Percentiles rank a stretch among this genome's conserved stretches.
These are phyloP conservation scores for Boletus reticuloceps DNA, from an alignment of 768 basidiomycete genomes.

Conservation along the genomic window DNA sequence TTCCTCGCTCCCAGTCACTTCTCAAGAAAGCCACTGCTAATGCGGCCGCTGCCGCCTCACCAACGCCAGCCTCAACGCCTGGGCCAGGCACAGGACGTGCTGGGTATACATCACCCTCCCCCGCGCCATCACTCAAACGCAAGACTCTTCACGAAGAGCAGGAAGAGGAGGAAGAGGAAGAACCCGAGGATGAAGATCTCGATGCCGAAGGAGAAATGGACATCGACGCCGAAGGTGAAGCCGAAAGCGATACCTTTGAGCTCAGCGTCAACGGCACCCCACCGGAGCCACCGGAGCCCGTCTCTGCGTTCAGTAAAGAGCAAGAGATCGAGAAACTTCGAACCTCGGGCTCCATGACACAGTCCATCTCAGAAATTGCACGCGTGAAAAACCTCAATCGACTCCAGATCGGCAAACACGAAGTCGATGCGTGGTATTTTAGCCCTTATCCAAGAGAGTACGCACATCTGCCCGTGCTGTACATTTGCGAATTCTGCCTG, in stretches of 20 bases:
- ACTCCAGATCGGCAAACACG: slow-evolving; percentile 92
- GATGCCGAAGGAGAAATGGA: slow-evolving; percentile 47
- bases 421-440: slow-evolving; percentile 99
- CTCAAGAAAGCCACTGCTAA: slow-evolving; percentile 70
- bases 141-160: slow-evolving; percentile 62
- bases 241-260: slow-evolving; percentile 70
- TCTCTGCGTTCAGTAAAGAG: slow-evolving; percentile 85
- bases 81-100: slow-evolving; percentile 31
- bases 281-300: slow-evolving; percentile 49
- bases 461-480: slow-evolving; percentile 91
- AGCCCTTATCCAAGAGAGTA: slow-evolving; percentile 98
- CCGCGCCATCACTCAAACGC: slow-evolving; percentile 62
- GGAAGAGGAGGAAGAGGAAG: slow-evolving; percentile 54
- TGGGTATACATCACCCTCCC: slow-evolving; percentile 53
- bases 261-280: slow-evolving; percentile 48
- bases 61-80: slow-evolving; percentile 51
- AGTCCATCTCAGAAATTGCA: slow-evolving; percentile 95
- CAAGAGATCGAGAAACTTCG: slow-evolving; percentile 98
- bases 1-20: slow-evolving; percentile 54
- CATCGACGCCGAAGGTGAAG: slow-evolving; percentile 44
- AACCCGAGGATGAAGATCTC: slow-evolving; percentile 45
- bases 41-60: slow-evolving; percentile 64
- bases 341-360: slow-evolving; percentile 98
- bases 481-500: slow-evolving; percentile 98
- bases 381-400: slow-evolving; percentile 98